phyloP scores from a whole-genome alignment of 1,139 yeast species.

The Pichia sp. region DNA sequence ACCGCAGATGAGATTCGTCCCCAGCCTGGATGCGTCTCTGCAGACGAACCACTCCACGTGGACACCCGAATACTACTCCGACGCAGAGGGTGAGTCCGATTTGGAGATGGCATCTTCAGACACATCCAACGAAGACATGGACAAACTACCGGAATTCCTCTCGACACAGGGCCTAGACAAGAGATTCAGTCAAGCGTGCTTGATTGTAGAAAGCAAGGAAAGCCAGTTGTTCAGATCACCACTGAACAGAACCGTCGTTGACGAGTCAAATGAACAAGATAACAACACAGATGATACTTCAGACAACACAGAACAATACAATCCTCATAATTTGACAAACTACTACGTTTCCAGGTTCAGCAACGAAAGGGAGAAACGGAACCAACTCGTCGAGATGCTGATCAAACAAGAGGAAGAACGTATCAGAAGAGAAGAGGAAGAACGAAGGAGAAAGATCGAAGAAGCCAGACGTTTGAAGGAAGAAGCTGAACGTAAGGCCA shows the following conservation, averaged over 20 bases:
- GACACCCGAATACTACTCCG: conserved; percentile 30
- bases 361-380: conserved; percentile 1
- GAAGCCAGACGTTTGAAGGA: conserved; percentile 20
- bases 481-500: conserved; percentile 22
- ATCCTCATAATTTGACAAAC: neutral
- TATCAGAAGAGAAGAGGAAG: conserved; percentile 10
- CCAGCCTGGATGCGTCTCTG: conserved; percentile 26
- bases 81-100: conserved; percentile 19
- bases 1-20: conserved; percentile 34
- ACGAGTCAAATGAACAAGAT: neutral
- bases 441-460: conserved; percentile 17
- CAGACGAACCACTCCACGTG: conserved; percentile 20
- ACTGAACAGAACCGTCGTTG: too few relatives aligned
- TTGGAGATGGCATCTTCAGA: neutral
- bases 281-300: neutral
- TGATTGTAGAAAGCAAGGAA: conserved; percentile 1
- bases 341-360: conserved; percentile 5
- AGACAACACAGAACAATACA: too few relatives aligned
- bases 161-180: conserved; percentile 8
- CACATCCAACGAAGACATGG: conserved; percentile 5
- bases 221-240: too few relatives aligned
- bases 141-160: conserved; percentile 7
- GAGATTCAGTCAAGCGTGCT: conserved; percentile 10
- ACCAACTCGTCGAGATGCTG: conserved; percentile 5
- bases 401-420: conserved; percentile 13